Conservation (phyloP, 352 stramenopile species). For the Globisporangium takayamanum region DNA sequence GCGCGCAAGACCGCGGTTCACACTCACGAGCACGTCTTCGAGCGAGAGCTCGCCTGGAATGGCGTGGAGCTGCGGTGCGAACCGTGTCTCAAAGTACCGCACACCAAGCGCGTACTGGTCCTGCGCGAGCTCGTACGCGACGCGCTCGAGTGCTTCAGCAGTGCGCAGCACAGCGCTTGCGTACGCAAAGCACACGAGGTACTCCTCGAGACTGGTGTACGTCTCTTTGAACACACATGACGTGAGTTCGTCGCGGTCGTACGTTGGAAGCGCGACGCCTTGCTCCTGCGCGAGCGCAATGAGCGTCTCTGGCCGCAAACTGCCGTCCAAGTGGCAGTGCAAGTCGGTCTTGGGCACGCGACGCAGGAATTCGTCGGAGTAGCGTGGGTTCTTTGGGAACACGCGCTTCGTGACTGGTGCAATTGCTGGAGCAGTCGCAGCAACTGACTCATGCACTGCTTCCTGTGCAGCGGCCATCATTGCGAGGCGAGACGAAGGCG, state of each 20-base stretch:
- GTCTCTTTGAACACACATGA: slow-evolving; percentile 73
- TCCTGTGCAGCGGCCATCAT: background rate
- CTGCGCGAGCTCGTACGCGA: slow-evolving; percentile 79
- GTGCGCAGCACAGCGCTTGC: slow-evolving; percentile 61
- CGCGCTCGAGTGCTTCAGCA: slow-evolving; percentile 60
- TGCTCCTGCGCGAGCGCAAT: slow-evolving; percentile 78
- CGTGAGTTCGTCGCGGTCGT: slow-evolving; percentile 51
- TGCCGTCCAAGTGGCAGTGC: slow-evolving; percentile 85
- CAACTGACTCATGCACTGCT: background rate
- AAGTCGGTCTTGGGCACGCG: slow-evolving; percentile 79
- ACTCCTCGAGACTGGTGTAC: slow-evolving; percentile 78
- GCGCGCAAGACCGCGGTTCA: slow-evolving; percentile 56
- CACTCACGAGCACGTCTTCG: slow-evolving; percentile 64
- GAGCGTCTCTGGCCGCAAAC: slow-evolving; percentile 70
- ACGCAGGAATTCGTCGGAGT: slow-evolving; percentile 65
- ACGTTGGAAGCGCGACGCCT: slow-evolving; percentile 64
- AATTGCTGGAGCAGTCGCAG: background rate
- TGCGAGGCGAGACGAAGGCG: too few species aligned
- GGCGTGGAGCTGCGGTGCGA: slow-evolving; percentile 78
- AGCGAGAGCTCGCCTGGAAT: slow-evolving; percentile 53
- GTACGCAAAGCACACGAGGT: slow-evolving; percentile 81
- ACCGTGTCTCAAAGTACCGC: slow-evolving; percentile 83
- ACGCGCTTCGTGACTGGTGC: background rate
- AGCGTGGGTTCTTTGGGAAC: slow-evolving; percentile 51
- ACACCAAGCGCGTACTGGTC: slow-evolving; percentile 77